Evolutionary conservation across 192 early-diverging fungal genomes (phyloP).

Genomic region (Thamnidium elegans): DNA sequence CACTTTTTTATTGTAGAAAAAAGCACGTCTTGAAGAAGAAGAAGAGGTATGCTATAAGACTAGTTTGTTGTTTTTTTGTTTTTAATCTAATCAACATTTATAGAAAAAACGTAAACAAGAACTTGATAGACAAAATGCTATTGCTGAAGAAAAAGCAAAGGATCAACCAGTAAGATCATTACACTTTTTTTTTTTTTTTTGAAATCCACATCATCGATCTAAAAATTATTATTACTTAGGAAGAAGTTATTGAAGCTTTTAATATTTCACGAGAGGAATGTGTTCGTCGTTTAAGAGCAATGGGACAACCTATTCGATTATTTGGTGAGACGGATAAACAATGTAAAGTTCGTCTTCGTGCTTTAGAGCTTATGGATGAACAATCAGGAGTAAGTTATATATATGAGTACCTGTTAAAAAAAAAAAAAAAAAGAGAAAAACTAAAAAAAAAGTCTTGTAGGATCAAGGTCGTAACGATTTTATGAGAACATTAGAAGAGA

Average conservation of each 20-base stretch:
- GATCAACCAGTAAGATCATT: conserved; percentile 1
- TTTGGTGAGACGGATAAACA: conserved; percentile 87
- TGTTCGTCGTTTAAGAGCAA: conserved; percentile 75
- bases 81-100: background rate
- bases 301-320: conserved; percentile 84
- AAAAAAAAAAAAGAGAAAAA: background rate
- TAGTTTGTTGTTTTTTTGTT: background rate
- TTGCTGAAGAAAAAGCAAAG: conserved; percentile 17
- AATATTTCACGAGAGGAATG: conserved; percentile 75
- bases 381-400: conserved; percentile 43
- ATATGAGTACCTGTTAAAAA: background rate
- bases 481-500: conserved; percentile 74
- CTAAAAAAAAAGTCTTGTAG: background rate
- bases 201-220: background rate
- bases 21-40: conserved; percentile 13
- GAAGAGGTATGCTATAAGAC: conserved; percentile 23
- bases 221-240: conserved; percentile 2
- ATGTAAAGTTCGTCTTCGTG: conserved; percentile 76
- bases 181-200: background rate
- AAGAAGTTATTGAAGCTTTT: conserved; percentile 37
- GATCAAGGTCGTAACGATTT: conserved; percentile 87
- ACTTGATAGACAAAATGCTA: conserved; percentile 26
- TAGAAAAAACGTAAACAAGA: conserved; percentile 17
- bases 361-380: conserved; percentile 82
- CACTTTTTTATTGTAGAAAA: conserved; percentile 12